Conservation (phyloP, 305 asterid genomes). For the Fraxinus dipetala region DNA sequence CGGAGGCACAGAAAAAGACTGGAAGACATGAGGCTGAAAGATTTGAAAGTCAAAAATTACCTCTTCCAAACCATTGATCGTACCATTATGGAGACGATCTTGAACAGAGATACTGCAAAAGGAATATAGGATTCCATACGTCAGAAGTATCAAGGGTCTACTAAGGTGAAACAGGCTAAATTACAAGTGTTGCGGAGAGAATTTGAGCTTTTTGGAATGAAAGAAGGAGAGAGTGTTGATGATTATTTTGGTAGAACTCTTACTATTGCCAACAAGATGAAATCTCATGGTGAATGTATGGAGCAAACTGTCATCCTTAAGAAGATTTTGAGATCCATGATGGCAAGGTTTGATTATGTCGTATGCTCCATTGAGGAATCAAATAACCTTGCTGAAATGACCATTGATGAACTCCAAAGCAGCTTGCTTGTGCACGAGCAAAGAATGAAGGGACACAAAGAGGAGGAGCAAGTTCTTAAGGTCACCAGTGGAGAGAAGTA, state of each 20-base stretch:
- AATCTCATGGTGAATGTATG: not conserved
- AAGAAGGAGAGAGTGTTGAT: not conserved
- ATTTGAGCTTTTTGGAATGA: not conserved
- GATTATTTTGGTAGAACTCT: not conserved
- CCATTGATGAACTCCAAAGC: not conserved
- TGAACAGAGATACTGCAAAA: not conserved
- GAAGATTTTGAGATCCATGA: not conserved
- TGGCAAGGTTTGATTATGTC: not conserved
- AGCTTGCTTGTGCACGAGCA: not conserved
- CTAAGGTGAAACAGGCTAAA: not conserved
- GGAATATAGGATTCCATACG: not conserved
- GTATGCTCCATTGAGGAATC: not conserved
- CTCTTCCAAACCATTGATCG: not conserved
- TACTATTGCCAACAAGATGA: conserved; percentile 1
- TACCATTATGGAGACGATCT: not conserved
- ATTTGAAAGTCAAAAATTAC: not conserved
- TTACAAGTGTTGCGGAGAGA: not conserved
- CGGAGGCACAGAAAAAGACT: not conserved
- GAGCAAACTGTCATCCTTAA: not conserved
- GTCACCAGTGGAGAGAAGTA: not conserved
- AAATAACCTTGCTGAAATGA: not conserved
- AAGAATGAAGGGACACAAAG: not conserved
- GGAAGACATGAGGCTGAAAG: not conserved
- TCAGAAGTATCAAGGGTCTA: not conserved
- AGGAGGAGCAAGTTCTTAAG: not conserved